Evolutionary conservation across 768 basidiomycete species (phyloP).

Genomic region (Pulveroboletus sp.): DNA sequence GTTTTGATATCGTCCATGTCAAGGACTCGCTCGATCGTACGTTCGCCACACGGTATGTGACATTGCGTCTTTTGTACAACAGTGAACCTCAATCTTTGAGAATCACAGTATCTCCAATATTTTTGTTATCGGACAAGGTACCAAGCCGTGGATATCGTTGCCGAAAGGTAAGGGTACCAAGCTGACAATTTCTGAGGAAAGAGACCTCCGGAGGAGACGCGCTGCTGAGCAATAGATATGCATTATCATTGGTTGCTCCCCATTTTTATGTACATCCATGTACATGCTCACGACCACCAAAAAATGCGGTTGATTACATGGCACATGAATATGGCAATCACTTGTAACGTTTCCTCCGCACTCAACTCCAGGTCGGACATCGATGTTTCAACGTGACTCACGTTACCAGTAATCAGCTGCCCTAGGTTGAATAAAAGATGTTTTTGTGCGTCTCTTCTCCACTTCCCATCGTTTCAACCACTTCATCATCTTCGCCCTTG

Average conservation of each 20-base stretch:
- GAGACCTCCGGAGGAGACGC: constrained; percentile 86
- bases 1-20: constrained; percentile 98
- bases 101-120: constrained; percentile 83
- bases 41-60: constrained; percentile 90
- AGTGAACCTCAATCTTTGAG: neutral
- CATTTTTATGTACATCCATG: constrained; percentile 17
- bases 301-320: constrained; percentile 20
- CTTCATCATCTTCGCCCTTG: constrained; percentile 78
- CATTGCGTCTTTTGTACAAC: neutral
- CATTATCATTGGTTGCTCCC: constrained; percentile 1
- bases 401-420: constrained; percentile 45
- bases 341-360: neutral
- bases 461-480: constrained; percentile 90
- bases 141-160: constrained; percentile 94
- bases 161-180: constrained; percentile 98
- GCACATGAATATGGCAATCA: constrained; percentile 10
- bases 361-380: too few species aligned
- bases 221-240: constrained; percentile 59
- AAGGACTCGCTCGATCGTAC: constrained; percentile 93
- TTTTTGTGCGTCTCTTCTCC: constrained; percentile 60
- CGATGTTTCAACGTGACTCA: neutral
- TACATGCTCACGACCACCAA: constrained; percentile 19
- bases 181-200: constrained; percentile 95
- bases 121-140: constrained; percentile 95
- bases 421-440: constrained; percentile 35